Conservation (phyloP, 306 rosid species). For the Sicyos baderoa region DNA sequence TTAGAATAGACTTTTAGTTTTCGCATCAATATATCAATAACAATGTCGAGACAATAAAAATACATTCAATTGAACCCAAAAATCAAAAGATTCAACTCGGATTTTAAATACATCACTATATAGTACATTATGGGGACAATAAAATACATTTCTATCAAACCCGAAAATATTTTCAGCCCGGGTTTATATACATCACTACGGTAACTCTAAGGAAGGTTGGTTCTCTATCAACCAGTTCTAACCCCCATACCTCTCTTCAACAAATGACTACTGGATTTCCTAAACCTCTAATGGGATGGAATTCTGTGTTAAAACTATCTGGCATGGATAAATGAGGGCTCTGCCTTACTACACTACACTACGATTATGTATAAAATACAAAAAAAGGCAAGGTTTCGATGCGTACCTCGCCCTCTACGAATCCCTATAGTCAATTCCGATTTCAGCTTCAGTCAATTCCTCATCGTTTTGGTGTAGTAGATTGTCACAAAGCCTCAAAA, state of each 20-base stretch:
- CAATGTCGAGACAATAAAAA: background rate
- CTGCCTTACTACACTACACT: background rate
- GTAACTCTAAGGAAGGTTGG: background rate
- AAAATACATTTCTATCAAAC: slow-evolving; percentile 4
- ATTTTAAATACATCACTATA: background rate
- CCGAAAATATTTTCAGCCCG: slow-evolving; percentile 1
- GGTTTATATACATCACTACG: slow-evolving; percentile 10
- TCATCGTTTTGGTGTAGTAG: slow-evolving; percentile 69
- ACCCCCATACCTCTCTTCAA: background rate
- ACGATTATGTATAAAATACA: slow-evolving; percentile 3
- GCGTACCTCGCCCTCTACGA: background rate
- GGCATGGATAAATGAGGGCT: slow-evolving; percentile 6
- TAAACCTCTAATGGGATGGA: background rate
- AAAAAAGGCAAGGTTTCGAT: background rate
- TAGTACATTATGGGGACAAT: background rate
- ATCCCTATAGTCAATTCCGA: slow-evolving; percentile 53
- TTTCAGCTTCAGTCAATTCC: slow-evolving; percentile 74
- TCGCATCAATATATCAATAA: background rate
- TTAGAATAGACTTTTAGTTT: background rate
- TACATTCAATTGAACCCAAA: background rate
- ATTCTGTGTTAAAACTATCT: background rate
- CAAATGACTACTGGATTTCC: background rate
- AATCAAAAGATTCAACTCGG: background rate
- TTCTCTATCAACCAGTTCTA: slow-evolving; percentile 1
- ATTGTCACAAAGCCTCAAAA: slow-evolving; percentile 74